phyloP scores from a whole-genome alignment of 2,329 filamentous ascomycete species.

The Pseudomassariella vexata region DNA sequence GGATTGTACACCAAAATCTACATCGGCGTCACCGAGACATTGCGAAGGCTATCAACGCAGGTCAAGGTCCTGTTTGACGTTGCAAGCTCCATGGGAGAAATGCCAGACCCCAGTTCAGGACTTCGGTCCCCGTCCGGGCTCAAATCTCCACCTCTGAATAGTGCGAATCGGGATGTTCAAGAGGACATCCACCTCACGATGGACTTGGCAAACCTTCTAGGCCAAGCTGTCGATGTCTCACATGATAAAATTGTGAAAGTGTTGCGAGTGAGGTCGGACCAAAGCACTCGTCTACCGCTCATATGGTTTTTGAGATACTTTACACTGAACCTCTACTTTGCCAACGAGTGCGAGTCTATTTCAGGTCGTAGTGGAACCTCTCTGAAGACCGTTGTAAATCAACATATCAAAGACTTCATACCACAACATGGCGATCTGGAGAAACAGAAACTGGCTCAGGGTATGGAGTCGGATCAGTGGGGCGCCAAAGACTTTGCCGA shows the following conservation, averaged over 20 bases:
- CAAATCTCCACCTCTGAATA: constrained; percentile 45
- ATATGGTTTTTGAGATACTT: constrained; percentile 75
- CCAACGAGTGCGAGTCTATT: constrained; percentile 80
- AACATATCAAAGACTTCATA: constrained; percentile 77
- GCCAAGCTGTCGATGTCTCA: constrained; percentile 73
- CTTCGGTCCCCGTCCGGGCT: constrained; percentile 39
- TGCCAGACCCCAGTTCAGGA: constrained; percentile 25
- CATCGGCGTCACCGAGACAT: constrained; percentile 77
- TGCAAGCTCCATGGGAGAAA: constrained; percentile 64
- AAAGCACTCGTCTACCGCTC: constrained; percentile 62
- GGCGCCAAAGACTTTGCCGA: constrained; percentile 69
- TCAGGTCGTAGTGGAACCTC: constrained; percentile 71
- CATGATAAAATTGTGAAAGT: constrained; percentile 73
- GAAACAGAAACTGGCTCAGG: constrained; percentile 67
- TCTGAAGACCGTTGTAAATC: constrained; percentile 74
- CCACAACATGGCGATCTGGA: constrained; percentile 64
- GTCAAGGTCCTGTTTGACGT: constrained; percentile 94
- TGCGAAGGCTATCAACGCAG: constrained; percentile 81
- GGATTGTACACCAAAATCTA: constrained; percentile 78
- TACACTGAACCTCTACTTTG: constrained; percentile 74
- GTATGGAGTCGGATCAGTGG: constrained; percentile 79
- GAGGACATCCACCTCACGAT: constrained; percentile 72
- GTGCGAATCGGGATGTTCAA: constrained; percentile 48
- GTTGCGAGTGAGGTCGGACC: constrained; percentile 69
- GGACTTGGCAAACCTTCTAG: constrained; percentile 71